phyloP scores from a whole-genome alignment of 345 rosid genomes.

The Citrus mangshanensis region DNA sequence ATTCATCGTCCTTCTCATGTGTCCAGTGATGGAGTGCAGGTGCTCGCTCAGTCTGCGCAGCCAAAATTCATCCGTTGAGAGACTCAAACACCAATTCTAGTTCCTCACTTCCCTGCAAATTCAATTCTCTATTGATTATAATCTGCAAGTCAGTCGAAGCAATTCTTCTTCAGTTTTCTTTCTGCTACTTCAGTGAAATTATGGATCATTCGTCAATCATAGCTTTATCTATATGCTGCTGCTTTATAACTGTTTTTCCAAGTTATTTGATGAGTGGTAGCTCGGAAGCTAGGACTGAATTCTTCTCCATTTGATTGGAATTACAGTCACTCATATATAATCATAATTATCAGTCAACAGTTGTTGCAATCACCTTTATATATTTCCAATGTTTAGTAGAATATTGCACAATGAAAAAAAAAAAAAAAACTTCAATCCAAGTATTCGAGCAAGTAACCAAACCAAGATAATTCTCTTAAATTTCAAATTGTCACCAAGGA shows the following conservation, averaged over 20 bases:
- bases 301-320: neutral
- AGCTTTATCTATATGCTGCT: neutral
- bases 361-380: neutral
- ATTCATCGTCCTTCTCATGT: neutral
- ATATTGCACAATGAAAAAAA: neutral
- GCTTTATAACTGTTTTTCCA: neutral
- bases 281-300: neutral
- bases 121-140: constrained; percentile 14
- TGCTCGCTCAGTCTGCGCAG: neutral
- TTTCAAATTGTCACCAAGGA: neutral
- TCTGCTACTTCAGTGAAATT: neutral
- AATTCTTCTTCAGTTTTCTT: neutral
- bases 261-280: neutral
- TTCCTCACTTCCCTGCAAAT: constrained; percentile 25
- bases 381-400: neutral
- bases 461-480: neutral
- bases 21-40: neutral
- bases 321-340: neutral
- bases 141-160: neutral
- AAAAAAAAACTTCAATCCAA: neutral
- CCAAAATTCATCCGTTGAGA: neutral
- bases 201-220: neutral
- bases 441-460: neutral
- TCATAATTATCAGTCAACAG: neutral
- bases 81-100: constrained; percentile 1